Evolutionary conservation across 495 filamentous ascomycete species (phyloP).

Genomic region (Neurospora africana): DNA sequence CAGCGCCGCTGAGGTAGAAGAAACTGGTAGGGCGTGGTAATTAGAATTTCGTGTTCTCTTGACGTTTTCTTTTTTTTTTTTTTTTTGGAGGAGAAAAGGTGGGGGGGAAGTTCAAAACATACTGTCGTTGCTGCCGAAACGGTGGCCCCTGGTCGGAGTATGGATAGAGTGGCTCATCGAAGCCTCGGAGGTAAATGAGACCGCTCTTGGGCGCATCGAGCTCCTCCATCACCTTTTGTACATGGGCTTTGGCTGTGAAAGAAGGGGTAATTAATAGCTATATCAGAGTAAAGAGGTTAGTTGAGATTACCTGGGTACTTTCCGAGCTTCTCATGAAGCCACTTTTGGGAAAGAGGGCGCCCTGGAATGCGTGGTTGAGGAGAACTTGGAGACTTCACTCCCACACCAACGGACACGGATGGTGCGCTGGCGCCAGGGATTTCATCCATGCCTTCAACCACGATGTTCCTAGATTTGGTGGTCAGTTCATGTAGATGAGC

Average conservation of each 20-base stretch:
- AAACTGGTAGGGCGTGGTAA: slow-evolving; percentile 33
- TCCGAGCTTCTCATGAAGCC: slow-evolving; percentile 12
- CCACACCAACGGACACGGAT: neutral
- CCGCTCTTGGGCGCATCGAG: slow-evolving; percentile 48
- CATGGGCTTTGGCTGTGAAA: slow-evolving; percentile 65
- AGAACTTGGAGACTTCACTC: neutral
- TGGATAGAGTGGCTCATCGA: slow-evolving; percentile 37
- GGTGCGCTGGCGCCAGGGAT: neutral
- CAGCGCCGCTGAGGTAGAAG: slow-evolving; percentile 54
- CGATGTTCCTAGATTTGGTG: neutral
- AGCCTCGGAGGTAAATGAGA: slow-evolving; percentile 50
- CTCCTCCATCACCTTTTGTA: slow-evolving; percentile 56
- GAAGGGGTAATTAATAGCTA: neutral
- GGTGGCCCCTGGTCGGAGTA: slow-evolving; percentile 48
- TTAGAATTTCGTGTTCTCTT: neutral
- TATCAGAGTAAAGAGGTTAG: neutral
- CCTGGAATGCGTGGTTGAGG: neutral
- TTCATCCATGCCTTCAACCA: slow-evolving; percentile 5
- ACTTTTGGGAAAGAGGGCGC: neutral
- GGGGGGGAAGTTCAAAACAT: slow-evolving; percentile 5
- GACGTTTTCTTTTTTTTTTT: too few relatives aligned
- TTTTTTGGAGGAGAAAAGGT: too few relatives aligned
- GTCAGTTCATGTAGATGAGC: neutral
- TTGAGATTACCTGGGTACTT: slow-evolving; percentile 19
- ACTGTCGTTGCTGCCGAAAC: slow-evolving; percentile 58